Percentiles rank a stretch among this genome's conserved stretches.
Conservation (phyloP, 345 rosid genomes). For the Salix caprea region DNA sequence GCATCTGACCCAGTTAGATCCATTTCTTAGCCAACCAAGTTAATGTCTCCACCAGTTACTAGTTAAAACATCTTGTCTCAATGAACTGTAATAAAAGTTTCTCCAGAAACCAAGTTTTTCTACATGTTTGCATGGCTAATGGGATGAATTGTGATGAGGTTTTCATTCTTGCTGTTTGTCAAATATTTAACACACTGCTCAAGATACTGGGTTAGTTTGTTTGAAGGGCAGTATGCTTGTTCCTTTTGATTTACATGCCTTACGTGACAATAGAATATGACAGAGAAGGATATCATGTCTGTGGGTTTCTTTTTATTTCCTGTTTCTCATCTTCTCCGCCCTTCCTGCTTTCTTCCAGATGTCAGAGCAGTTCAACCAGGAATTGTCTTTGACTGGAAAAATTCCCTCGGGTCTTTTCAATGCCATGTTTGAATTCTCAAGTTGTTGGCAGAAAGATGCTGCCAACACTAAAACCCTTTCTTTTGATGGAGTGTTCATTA, state of each 20-base stretch:
- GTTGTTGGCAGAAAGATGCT: slow-evolving; percentile 93
- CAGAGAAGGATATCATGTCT: neutral
- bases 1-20: too few relatives aligned
- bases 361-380: slow-evolving; percentile 97
- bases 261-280: neutral
- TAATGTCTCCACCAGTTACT: too few relatives aligned
- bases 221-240: neutral
- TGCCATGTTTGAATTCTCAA: slow-evolving; percentile 79
- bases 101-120: neutral
- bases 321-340: neutral
- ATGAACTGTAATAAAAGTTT: neutral
- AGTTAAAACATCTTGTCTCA: too few relatives aligned
- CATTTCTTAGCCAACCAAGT: too few relatives aligned
- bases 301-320: neutral
- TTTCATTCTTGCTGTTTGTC: neutral
- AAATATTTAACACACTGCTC: neutral
- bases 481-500: slow-evolving; percentile 84
- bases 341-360: slow-evolving; percentile 42
- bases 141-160: neutral
- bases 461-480: slow-evolving; percentile 89
- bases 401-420: slow-evolving; percentile 92
- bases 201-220: neutral
- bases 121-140: neutral
- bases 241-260: neutral
- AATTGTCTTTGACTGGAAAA: slow-evolving; percentile 76